Evolutionary conservation across 495 filamentous ascomycete species (phyloP), one percentile per base, ranked within the genome.

Genomic region (Aspergillus taichungensis): DNA sequence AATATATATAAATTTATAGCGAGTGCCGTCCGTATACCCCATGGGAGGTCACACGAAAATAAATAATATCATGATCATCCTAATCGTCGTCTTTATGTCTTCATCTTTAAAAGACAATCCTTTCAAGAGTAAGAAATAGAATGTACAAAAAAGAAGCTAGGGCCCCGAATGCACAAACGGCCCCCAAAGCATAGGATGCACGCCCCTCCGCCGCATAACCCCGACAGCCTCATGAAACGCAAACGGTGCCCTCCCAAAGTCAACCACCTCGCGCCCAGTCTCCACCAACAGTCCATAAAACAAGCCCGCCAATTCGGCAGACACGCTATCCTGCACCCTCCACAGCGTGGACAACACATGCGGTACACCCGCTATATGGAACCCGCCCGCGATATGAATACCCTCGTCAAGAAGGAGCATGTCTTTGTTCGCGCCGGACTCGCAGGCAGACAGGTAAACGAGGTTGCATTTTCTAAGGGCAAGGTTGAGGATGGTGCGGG

Each of bases 331-430:
- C 13, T 31, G 36, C 9, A 44, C 42, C 11, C 35, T 44, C 54
- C 54, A 57, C 29, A 45, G 35, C 3, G 38, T 52, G 9, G 52
- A 49, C 14, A 57, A 45, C 10, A 43, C 43, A 43, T 52, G 39
- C 8, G 53, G 54, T 5, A 57, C 53, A 6, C 54, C 54, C 13
- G 54, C 54, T 31, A 57, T 57, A 6, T 56, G 47, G 30, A 57
- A 55, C 3, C 47, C 54, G 6, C 53, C 52, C 3, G 48, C 40
- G 12, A 57, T 36, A 30, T 56, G 53, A 0, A 56, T 37, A 6
- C 53, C 53, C 39, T 56, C 53, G 29, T 56, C 53, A 9, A 38
- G 41, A n/a, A 44, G 13, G 3, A 43, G 42, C 34, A 44, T 40
- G 29, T 42, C 42, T 37, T 50, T 50, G 38, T 40, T 50, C 0